Conservation (phyloP, 2,329 filamentous ascomycete species). For the Pseudogymnoascus sp. region DNA sequence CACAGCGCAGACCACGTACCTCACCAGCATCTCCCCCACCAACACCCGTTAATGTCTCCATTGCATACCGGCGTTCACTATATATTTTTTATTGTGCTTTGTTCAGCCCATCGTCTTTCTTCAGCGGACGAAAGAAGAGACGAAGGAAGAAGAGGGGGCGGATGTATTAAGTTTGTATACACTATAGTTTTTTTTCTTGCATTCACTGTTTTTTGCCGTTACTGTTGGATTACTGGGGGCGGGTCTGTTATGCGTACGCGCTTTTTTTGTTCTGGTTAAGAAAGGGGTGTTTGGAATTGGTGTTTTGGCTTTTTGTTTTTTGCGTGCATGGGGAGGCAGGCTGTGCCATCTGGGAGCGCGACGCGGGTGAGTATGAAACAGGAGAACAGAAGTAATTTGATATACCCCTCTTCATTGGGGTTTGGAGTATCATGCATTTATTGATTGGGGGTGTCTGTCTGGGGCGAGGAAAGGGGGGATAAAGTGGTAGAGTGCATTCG, state of each 20-base stretch:
- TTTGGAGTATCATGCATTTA: too few relatives aligned
- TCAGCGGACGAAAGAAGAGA: background rate
- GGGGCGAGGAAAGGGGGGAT: too few relatives aligned
- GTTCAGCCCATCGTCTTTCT: background rate
- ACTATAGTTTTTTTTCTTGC: background rate
- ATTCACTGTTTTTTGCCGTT: background rate
- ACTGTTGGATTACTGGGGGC: background rate
- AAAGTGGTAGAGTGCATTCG: too few relatives aligned
- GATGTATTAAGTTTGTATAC: conserved; percentile 1
- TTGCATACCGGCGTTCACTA: conserved; percentile 7
- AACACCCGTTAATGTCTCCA: background rate
- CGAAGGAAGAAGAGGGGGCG: background rate
- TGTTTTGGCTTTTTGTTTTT: background rate
- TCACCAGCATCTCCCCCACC: background rate
- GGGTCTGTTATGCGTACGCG: background rate
- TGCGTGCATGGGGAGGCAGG: background rate
- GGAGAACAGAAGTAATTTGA: too few relatives aligned
- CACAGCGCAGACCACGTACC: background rate
- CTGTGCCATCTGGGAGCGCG: too few relatives aligned
- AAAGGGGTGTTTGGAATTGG: background rate
- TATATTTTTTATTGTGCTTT: background rate
- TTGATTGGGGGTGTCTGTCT: too few relatives aligned
- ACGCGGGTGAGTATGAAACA: too few relatives aligned
- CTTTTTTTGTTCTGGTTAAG: background rate
- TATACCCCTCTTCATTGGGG: too few relatives aligned